Base-by-base conservation (phyloP, 208 protist genomes). In the Trypanosoma cruzi region DNA sequence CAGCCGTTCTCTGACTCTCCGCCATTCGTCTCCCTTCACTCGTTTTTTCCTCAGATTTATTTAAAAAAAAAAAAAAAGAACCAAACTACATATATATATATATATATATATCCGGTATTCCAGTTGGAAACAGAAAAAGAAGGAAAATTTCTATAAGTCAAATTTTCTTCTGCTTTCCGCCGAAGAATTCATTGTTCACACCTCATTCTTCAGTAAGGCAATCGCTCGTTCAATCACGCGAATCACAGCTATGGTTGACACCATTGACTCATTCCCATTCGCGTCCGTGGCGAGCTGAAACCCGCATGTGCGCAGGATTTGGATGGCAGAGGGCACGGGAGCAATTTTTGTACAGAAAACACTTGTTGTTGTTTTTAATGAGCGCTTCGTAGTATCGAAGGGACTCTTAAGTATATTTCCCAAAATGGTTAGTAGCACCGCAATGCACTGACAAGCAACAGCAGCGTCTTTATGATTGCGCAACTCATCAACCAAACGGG, bases 321-420 rank as follows among this genome's bases (percentile, higher is more conserved):
- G 36, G 58, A 86, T 61, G 8, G 90, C 84, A 2, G 68, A 75
- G 13, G 66, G 68, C 2, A 93, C 48, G 22, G 86, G 80, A 18
- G 74, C 26, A 32, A 96, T 49, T 34, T 71, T 72, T 4, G 79
- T 78, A n/a, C 64, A 60, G 59, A 96, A 92, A 20, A 69, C 57
- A 50, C 78, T 86, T 29, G 84, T 88, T 1, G 73, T 79, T 29
- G 82, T 84, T 42, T 78, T 75, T 37, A 96, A 64, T 22, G 82
- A 88, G 14, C 90, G 84, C 68, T 85, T 87, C 50, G 84, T 85
- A 13, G 53, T 75, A 34, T 94, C 88, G 20, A 96, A 85, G 1
- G 90, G 88, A 44, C 82, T 56, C 7, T 83, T 49, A 11, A 52
- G 34, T 54, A 96, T 90, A 61, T 93, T 93, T 8, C 29, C 61